Base-by-base conservation (phyloP, 2,329 filamentous ascomycete species). In the Aspergillus floridensis region DNA sequence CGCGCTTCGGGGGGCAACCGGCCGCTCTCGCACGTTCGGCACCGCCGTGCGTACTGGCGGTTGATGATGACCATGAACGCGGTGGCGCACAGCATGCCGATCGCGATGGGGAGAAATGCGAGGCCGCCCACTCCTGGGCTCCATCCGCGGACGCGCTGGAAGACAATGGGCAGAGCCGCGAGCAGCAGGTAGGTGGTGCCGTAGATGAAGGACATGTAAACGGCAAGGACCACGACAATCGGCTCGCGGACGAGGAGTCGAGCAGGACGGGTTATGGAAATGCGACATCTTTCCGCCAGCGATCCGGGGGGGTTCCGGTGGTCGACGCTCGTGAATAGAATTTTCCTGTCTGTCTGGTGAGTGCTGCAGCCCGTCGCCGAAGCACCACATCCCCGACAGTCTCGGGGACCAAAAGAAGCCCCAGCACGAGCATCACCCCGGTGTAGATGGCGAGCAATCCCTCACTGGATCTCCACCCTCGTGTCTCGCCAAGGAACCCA, bases 361-460 rank as follows among this genome's bases (percentile, higher is more conserved):
- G 67, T 44, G 79, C 74, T 1, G 75, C 70, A 0, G 83, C 83
- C 66, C 85, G 86, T 24, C 72, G 65, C 16, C 83, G 77, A 0
- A 85, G 76, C 3, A 86, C 76, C 0, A 81, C 75, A 0, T 82
- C 81, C 0, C 81, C 75, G 59, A 84, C 85, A 0, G 82, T 81
- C 66, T 86, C 83, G 44, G 80, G 70, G 7, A 29, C 26, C 21
- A 84, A 72, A 63, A 84, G 82, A 14, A 73, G 4, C 3, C 68
- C 32, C 32, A 35, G 32, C 26, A 29, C 26, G 26, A 29, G 26
- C 26, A 29, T 29, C 26, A 29, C 26, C 2, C 26, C 26, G 7
- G 26, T 7, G 26, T 29, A 29, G 26, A 29, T 29, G 6, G 26
- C 26, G 26, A 29, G 26, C 26, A 29, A 8, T 8, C 6, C 26